Evolutionary conservation across 2,329 filamentous ascomycete species (phyloP), one percentile per base, ranked within the genome.

Genomic region (Sporothrix dimorphospora): DNA sequence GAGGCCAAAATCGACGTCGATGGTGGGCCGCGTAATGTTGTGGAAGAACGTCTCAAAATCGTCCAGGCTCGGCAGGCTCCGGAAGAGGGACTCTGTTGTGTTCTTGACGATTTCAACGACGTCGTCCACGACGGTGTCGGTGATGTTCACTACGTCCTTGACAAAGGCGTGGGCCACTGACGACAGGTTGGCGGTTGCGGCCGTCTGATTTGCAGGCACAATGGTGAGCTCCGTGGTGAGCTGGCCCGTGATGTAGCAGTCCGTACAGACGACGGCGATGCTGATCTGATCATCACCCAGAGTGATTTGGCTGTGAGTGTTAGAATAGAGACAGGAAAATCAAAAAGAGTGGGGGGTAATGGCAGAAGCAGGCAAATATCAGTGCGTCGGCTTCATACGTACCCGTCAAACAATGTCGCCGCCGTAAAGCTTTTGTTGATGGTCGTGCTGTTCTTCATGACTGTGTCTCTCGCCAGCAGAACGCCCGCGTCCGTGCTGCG

Each of bases 1-100:
- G 1, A 87, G 74, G 72, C 86, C 80, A 51, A 87, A 82, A 67
- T 82, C 80, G 14, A 84, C 72, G 47, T 85, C 78, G 7, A 78
- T 7, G 6, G 65, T 73, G 16, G 75, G 74, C 63, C 63, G 74
- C 11, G 51, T 34, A 3, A 73, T 1, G 24, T 72, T 7, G 73
- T 73, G 14, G 70, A 75, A n/a, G 6, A 49, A 16, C 5, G 40
- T 73, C 7, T 76, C 63, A n/a, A 61, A 12, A 3, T 2, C 8
- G 19, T 61, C 8, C 30, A 21, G 7, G 6, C 49, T 72, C 8
- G 45, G 27, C 11, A 72, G 0, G 16, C 68, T 4, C 74, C 72
- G 14, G 71, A 75, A 19, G 6, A 65, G 12, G 1, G 21, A 73
- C 9, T 76, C 65, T 0, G 78, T 80, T 65, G 83, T 76, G 45